phyloP scores from a whole-genome alignment of 2,329 filamentous ascomycete genomes.

The Neodidymelliopsis sp. region DNA sequence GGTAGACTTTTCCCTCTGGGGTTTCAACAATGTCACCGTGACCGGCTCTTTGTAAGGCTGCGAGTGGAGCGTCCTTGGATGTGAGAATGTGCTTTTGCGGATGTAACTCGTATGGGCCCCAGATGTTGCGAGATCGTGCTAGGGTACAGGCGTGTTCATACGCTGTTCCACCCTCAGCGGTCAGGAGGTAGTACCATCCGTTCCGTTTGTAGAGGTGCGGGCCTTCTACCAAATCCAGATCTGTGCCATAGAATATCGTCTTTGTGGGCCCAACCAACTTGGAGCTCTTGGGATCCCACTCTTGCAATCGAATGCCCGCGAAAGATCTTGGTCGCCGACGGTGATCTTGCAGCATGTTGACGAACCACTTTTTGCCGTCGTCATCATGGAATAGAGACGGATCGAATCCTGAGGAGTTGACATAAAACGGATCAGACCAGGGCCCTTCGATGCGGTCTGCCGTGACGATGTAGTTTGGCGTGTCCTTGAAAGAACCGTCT shows the following conservation, averaged over 20 bases:
- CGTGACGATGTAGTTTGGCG: constrained; percentile 69
- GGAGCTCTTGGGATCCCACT: constrained; percentile 60
- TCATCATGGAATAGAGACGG: constrained; percentile 53
- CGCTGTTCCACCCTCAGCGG: constrained; percentile 51
- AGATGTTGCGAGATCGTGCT: constrained; percentile 48
- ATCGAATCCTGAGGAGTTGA: constrained; percentile 70
- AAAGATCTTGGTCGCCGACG: constrained; percentile 52
- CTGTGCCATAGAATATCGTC: constrained; percentile 62
- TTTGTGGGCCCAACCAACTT: constrained; percentile 64
- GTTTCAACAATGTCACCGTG: constrained; percentile 50
- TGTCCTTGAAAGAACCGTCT: constrained; percentile 70
- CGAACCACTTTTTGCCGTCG: constrained; percentile 47
- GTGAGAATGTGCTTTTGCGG: constrained; percentile 54
- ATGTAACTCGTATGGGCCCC: constrained; percentile 53
- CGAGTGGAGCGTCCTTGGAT: constrained; percentile 45
- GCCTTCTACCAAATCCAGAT: constrained; percentile 54
- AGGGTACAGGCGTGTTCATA: constrained; percentile 52
- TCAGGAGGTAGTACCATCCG: constrained; percentile 47
- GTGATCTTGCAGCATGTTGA: constrained; percentile 50
- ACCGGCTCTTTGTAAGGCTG: constrained; percentile 45
- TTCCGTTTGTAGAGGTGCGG: constrained; percentile 49
- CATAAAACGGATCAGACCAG: constrained; percentile 68
- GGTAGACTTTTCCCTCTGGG: constrained; percentile 42
- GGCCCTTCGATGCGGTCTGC: constrained; percentile 61
- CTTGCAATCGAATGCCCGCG: constrained; percentile 65